phyloP scores from a whole-genome alignment of 768 basidiomycete genomes.

The Suillus americanus region DNA sequence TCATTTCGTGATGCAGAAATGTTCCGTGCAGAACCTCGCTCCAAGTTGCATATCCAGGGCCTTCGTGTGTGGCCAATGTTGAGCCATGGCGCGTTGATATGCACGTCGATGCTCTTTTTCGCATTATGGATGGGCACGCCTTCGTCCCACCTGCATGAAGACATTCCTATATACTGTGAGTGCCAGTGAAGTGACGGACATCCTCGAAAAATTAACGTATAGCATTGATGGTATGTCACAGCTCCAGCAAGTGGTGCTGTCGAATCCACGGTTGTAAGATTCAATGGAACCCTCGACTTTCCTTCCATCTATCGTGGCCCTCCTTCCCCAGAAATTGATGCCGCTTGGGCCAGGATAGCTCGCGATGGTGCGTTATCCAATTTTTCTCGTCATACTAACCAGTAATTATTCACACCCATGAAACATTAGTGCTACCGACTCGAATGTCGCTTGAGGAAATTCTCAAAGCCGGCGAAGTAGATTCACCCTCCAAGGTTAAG shows the following conservation, averaged over 20 bases:
- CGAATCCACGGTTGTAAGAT: constrained; percentile 7
- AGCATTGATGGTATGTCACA: no score
- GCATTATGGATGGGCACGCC: no score
- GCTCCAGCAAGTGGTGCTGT: constrained; percentile 9
- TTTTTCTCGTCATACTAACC: not conserved
- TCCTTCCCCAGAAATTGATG: not conserved
- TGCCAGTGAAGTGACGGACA: no score
- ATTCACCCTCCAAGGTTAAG: constrained; percentile 5
- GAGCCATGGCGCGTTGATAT: no score
- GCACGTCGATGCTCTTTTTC: no score
- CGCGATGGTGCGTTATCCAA: not conserved
- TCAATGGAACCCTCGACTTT: constrained; percentile 8
- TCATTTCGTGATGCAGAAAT: no score
- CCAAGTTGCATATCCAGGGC: no score
- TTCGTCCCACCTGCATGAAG: no score
- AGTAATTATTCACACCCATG: not conserved
- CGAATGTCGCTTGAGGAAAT: constrained; percentile 6
- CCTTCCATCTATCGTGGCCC: constrained; percentile 1
- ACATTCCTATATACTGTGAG: not conserved
- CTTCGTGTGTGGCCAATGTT: no score
- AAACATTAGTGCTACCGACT: constrained; percentile 4
- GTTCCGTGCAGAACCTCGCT: no score
- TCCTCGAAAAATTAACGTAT: no score
- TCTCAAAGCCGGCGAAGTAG: constrained; percentile 4
- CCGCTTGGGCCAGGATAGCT: constrained; percentile 5